phyloP scores from a whole-genome alignment of 768 basidiomycete species.

The Trametes coccinea region DNA sequence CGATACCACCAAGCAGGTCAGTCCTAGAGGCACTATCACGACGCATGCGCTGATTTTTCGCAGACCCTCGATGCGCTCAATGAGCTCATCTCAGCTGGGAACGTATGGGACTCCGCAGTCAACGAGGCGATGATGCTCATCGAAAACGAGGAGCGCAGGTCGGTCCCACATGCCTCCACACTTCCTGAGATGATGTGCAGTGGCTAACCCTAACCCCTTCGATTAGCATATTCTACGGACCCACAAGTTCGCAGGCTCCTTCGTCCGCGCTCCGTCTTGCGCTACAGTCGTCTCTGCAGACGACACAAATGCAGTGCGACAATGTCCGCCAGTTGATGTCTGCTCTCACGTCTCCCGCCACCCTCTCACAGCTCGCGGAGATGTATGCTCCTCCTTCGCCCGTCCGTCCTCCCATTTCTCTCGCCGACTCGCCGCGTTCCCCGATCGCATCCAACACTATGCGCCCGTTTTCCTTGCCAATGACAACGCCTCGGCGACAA shows the following conservation, averaged over 20 bases:
- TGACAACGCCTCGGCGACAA: constrained; percentile 14
- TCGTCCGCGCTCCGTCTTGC: constrained; percentile 64
- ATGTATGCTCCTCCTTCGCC: constrained; percentile 89
- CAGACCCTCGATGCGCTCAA: constrained; percentile 68
- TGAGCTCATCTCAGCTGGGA: constrained; percentile 65
- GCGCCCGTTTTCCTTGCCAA: constrained; percentile 47
- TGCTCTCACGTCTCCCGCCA: constrained; percentile 69
- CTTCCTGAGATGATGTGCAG: background rate
- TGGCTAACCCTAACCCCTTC: constrained; percentile 2
- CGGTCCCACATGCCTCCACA: background rate
- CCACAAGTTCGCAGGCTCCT: constrained; percentile 48
- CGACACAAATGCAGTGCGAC: constrained; percentile 79
- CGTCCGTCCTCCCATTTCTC: constrained; percentile 29
- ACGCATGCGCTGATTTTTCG: background rate
- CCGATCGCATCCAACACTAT: constrained; percentile 21
- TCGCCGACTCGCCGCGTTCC: constrained; percentile 32
- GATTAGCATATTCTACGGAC: constrained; percentile 39
- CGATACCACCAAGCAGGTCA: constrained; percentile 25
- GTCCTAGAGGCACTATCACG: constrained; percentile 16
- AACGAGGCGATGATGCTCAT: constrained; percentile 65
- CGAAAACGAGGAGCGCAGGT: constrained; percentile 74
- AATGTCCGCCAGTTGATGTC: constrained; percentile 77
- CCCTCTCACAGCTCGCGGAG: constrained; percentile 76
- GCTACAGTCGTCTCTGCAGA: constrained; percentile 71
- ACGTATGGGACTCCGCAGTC: constrained; percentile 73